Evolutionary conservation across 805 yeast genomes (phyloP), one percentile per base, ranked within the genome.

Genomic region (Starmerella vaccinii): DNA sequence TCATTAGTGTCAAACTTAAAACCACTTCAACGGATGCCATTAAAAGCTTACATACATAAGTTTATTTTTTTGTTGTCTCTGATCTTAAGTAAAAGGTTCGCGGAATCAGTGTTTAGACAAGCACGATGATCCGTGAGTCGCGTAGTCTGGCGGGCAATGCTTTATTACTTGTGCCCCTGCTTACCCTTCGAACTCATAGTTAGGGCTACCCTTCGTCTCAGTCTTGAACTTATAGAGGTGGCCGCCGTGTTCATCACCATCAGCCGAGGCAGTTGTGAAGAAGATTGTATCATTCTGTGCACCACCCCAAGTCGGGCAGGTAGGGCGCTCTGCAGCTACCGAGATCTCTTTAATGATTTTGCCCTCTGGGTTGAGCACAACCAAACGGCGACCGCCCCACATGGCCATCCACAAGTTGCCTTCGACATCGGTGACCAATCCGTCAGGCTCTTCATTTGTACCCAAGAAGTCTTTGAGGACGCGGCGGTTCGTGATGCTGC

Each of bases 271-370:
- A 22, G 62, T 57, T 1, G 61, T 64, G 15, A 59, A 60, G 48
- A 61, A 64, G 15, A 66, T 39, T 12, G 57, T 58, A 52, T 61
- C 57, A 47, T 59, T 57, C 47, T 65, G 51, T 22, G 53, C 53
- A 5, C 68, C 68, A 15, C 69, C 70, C 70, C 70, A 66, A 3
- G 68, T 60, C 29, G 69, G 64, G 52, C 69, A 66, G 19, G 69
- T 63, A 32, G 57, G 52, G 35, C 55, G 51, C 35, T 43, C 39
- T 7, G 62, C 61, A 27, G 63, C 57, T 33, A 56, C 47, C 39
- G 50, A 50, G 37, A 62, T 57, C 15, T 57, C 52, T 49, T 57
- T 54, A 45, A 64, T 50, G 40, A 57, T 47, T 40, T 63, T 55
- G 18, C 70, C 70, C 24, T 55, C 21, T 12, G 65, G 62, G 42